Evolutionary conservation across 148 eudicot genomes (phyloP), one percentile per base, ranked within the genome.

Genomic region (Nepenthes gracilis): DNA sequence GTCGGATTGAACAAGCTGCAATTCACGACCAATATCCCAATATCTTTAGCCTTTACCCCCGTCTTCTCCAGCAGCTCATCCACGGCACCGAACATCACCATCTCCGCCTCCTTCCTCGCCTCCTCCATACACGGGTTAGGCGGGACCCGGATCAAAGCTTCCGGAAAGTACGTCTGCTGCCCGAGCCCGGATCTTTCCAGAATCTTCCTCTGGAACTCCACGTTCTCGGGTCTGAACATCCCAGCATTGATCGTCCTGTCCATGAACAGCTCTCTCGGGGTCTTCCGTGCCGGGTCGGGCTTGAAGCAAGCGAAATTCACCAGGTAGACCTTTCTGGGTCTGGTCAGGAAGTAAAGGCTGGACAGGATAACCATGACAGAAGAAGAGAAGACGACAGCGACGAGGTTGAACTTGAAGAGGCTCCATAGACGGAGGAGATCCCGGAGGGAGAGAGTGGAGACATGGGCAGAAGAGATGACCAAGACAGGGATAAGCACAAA

Each of bases 1-100:
- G 81, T 77, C 0, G 81, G 81, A 33, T 77, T 77, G 37, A 77
- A 77, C 78, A 73, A 70, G 35, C 81, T 74, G 8, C 81, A 73
- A 64, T 77, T 77, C 55, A 77, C 78, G 2, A 73, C 53, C 61
- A 77, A 64, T 36, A 77, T 62, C 34, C 81, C 81, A 34, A 77
- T 77, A 14, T 77, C 81, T 45, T 73, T 77, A 7, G 75, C 72
- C 62, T 77, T 77, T 4, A 77, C 78, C 32, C 56, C 71, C 2
- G 81, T 74, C 58, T 77, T 77, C 51, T 68, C 71, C 61, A 77
- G 63, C 36, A 77, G 33, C 33, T 77, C 77, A 50, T 77, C 81
- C 9, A 77, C 70, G 47, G 81, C 78, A 12, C 81, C 81, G 53
- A 66, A 77, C 81, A 77, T 77, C 35, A 77, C 81, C 36, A 38